Conservation (phyloP, 495 filamentous ascomycete genomes). For the Recurvomyces mirabilis region DNA sequence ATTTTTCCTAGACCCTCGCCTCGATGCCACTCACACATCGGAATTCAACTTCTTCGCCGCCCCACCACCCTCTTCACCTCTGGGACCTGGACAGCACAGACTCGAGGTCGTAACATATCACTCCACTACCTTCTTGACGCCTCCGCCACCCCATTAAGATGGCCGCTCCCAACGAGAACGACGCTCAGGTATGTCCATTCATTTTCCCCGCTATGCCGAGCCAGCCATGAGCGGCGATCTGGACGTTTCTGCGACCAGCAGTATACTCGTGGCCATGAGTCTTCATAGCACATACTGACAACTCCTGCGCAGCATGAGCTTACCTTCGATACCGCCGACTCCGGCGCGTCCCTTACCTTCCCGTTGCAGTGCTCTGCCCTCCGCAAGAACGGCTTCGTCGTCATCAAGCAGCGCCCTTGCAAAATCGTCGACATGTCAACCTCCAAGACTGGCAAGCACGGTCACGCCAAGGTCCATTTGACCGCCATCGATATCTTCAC, state of each 20-base stretch:
- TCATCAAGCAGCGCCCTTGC: slow-evolving; percentile 97
- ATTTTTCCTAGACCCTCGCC: no score
- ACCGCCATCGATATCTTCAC: slow-evolving; percentile 98
- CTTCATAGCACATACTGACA: neutral
- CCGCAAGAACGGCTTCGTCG: slow-evolving; percentile 96
- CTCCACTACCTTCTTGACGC: no score
- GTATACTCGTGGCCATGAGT: neutral
- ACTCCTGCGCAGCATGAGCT: slow-evolving; percentile 57
- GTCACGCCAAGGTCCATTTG: slow-evolving; percentile 99
- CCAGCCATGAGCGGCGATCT: no score
- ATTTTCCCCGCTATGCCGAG: slow-evolving; percentile 3
- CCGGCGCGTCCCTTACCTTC: slow-evolving; percentile 85
- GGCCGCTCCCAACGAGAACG: slow-evolving; percentile 39
- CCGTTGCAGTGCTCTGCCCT: slow-evolving; percentile 99
- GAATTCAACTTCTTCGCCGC: no score
- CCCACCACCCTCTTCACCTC: no score
- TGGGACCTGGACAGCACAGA: no score
- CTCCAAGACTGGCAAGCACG: slow-evolving; percentile 99
- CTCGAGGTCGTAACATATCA: no score
- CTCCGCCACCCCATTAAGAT: no score
- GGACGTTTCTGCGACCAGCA: no score
- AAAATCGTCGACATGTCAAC: slow-evolving; percentile 99
- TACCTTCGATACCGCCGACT: slow-evolving; percentile 83
- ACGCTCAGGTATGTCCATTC: slow-evolving; percentile 43
- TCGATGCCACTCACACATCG: no score